phyloP scores from a whole-genome alignment of 495 filamentous ascomycete genomes.

The Haplographium delicatum region DNA sequence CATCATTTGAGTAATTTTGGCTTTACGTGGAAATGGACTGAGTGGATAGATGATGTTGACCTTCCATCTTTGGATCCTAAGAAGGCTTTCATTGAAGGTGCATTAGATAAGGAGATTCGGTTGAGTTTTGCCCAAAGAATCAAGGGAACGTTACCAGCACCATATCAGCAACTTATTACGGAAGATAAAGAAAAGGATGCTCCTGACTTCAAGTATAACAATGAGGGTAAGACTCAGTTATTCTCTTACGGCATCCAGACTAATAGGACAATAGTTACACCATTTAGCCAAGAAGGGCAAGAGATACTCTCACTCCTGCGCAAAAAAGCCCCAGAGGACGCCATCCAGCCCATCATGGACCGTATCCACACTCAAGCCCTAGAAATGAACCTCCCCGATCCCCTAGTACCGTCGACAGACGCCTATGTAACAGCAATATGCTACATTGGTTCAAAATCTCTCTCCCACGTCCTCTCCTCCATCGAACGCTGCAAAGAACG shows the following conservation, averaged over 20 bases:
- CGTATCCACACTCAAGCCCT: conserved; percentile 71
- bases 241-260: conserved; percentile 3
- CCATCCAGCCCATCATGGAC: conserved; percentile 71
- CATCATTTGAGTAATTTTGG: conserved; percentile 99
- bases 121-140: conserved; percentile 95
- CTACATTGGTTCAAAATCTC: conserved; percentile 86
- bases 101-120: conserved; percentile 94
- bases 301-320: conserved; percentile 74
- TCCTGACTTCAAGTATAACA: conserved; percentile 87
- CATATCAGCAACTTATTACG: conserved; percentile 75
- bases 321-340: conserved; percentile 76
- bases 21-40: conserved; percentile 99
- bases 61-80: conserved; percentile 73
- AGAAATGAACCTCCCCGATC: conserved; percentile 59
- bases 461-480: conserved; percentile 91
- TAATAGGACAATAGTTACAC: conserved; percentile 51
- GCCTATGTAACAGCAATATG: conserved; percentile 90
- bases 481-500: conserved; percentile 95
- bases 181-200: conserved; percentile 88
- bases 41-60: conserved; percentile 88
- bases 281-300: conserved; percentile 73
- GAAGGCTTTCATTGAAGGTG: conserved; percentile 86
- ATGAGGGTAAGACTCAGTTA: conserved; percentile 54
- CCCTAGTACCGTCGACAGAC: conserved; percentile 78
- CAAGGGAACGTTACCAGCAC: conserved; percentile 83